These are phyloP conservation scores for Rhizoclosmatium globosum DNA, from an alignment of 192 early-diverging fungal genomes.

Conservation along the genomic window DNA sequence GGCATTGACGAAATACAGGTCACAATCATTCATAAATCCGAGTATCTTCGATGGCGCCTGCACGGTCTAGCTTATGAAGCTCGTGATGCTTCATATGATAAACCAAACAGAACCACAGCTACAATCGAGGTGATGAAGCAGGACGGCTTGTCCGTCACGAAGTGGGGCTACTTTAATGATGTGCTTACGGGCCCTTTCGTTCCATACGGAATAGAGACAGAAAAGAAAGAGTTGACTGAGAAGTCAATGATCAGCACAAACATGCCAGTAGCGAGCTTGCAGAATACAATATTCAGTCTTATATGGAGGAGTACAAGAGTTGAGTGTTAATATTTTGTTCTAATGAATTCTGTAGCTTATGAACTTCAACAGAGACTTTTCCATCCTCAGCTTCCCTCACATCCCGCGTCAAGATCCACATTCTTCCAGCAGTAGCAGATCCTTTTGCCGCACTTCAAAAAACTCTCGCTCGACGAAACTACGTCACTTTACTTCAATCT, in stretches of 20 bases:
- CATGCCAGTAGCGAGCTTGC: constrained; percentile 36
- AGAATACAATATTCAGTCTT: constrained; percentile 38
- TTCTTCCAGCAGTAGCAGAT: neutral
- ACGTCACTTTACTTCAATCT: constrained; percentile 42
- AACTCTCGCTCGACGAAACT: constrained; percentile 4
- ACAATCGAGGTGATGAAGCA: constrained; percentile 54
- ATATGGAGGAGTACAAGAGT: constrained; percentile 40
- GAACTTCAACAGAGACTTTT: constrained; percentile 1
- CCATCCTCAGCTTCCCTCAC: neutral
- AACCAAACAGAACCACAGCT: constrained; percentile 58
- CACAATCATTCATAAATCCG: constrained; percentile 47
- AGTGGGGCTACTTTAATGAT: constrained; percentile 68
- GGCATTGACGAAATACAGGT: constrained; percentile 13
- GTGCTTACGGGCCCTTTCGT: constrained; percentile 62
- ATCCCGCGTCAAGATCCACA: constrained; percentile 1
- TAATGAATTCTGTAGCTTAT: neutral
- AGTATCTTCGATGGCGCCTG: constrained; percentile 54
- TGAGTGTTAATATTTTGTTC: neutral
- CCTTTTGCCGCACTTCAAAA: neutral
- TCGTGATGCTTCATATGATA: constrained; percentile 41
- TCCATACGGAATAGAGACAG: constrained; percentile 56
- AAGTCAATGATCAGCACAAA: constrained; percentile 50
- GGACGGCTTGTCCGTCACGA: constrained; percentile 45
- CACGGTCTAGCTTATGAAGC: constrained; percentile 55
- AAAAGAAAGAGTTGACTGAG: constrained; percentile 58